Conservation (phyloP, 139 green algal genomes). For the Chlorella ohadii region DNA sequence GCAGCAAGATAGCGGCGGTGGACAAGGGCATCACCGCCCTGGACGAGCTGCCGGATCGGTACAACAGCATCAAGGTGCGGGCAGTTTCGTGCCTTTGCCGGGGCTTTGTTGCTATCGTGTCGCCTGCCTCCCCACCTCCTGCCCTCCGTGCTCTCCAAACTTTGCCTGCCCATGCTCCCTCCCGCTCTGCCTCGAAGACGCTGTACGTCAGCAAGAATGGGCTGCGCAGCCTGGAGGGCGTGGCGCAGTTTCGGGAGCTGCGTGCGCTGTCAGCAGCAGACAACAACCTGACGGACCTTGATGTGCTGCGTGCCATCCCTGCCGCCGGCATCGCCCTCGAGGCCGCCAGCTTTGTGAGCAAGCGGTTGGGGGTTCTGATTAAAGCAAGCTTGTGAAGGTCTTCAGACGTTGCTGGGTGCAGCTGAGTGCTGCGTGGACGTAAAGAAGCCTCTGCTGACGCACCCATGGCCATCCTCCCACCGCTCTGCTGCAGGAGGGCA, state of each 20-base stretch:
- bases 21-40: slow-evolving; percentile 1
- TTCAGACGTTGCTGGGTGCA: no score
- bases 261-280: slow-evolving; percentile 60
- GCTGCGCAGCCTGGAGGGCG: slow-evolving; percentile 53
- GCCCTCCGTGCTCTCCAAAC: neutral
- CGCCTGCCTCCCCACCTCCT: neutral
- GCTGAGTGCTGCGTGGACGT: no score
- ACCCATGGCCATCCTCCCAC: no score
- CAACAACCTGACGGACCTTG: slow-evolving; percentile 64
- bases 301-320: slow-evolving; percentile 30
- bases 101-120: no score
- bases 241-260: slow-evolving; percentile 68
- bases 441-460: no score
- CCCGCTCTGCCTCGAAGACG: slow-evolving; percentile 14
- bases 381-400: no score
- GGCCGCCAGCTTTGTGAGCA: slow-evolving; percentile 57
- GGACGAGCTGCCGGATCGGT: slow-evolving; percentile 1
- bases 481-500: slow-evolving; percentile 48
- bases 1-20: slow-evolving; percentile 16
- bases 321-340: slow-evolving; percentile 46
- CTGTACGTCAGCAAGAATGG: slow-evolving; percentile 72
- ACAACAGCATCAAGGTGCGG: neutral
- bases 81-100: neutral
- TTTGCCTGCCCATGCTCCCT: neutral
- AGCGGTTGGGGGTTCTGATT: no score